Base-by-base conservation (phyloP, 148 eudicot genomes). In the Rhododendron molle region DNA sequence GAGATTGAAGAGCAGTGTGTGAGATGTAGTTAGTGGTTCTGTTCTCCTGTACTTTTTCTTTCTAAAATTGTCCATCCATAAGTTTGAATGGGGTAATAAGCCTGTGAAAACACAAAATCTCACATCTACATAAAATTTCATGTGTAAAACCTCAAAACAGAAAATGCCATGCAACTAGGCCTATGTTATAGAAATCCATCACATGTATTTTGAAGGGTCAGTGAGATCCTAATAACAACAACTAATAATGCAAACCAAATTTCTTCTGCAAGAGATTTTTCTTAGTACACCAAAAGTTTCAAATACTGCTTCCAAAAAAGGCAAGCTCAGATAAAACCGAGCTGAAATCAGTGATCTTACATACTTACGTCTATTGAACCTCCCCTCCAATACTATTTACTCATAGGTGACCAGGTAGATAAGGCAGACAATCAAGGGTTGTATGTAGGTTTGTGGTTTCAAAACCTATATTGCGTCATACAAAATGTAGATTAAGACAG, bases 91-190 rank as follows among this genome's bases (percentile, higher is more conserved):
- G 38, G 76, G 76, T 71, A 28, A 30, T 13, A 65, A 4, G 76
- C 38, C 20, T 30, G 21, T 32, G 76, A 71, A 32, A 71, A 30
- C 76, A 30, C 20, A 71, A 71, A 30, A 71, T 14, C 76, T 71
- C 4, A 30, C 72, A 67, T 67, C 72, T 67, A 67, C 72, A 26
- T 10, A 67, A 58, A 38, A 11, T 58, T 11, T 58, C 43, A 54
- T 56, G 71, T 15, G 30, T 81, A 36, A 54, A 54, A 34, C 69
- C 15, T 81, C 84, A 62, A 82, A 58, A 34, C 71, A 1, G 4
- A 36, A n/a, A 81, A 62, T 6, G 11, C 84, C 20, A 62, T 82
- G 73, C 74, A 62, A 82, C 34, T 82, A 82, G 50, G 84, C 52
- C 47, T 28, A 82, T 38, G 14, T n/a, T 82, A 82, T 43, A 65